Percentiles rank a stretch among this genome's conserved stretches.
Conservation (phyloP, 202 grass and related monocot species). For the Zoysia matrella region DNA sequence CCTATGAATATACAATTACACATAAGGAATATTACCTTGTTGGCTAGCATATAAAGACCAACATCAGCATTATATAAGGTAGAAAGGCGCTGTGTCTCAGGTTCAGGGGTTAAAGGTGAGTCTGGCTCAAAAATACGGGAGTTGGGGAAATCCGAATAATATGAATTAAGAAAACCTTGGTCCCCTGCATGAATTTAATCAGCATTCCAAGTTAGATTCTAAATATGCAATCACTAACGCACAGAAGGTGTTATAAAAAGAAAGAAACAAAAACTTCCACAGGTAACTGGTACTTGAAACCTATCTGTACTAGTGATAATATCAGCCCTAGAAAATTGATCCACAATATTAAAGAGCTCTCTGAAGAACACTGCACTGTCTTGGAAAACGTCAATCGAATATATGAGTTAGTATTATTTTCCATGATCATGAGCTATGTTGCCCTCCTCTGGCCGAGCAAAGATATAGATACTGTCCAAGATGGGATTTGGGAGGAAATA, state of each 20-base stretch:
- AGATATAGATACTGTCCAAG: constrained; percentile 1
- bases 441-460: background rate
- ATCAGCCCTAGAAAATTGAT: background rate
- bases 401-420: background rate
- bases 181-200: constrained; percentile 73
- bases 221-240: constrained; percentile 12
- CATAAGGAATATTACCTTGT: constrained; percentile 66
- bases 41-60: constrained; percentile 98
- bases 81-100: constrained; percentile 81
- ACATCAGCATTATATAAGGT: constrained; percentile 98
- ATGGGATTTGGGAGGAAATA: background rate
- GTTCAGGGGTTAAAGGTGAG: constrained; percentile 70
- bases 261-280: background rate
- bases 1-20: constrained; percentile 1
- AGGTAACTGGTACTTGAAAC: background rate
- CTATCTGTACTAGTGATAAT: background rate
- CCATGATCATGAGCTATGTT: background rate
- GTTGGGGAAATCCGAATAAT: constrained; percentile 94
- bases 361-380: background rate
- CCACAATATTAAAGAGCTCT: background rate
- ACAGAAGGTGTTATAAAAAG: constrained; percentile 23
- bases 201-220: constrained; percentile 33
- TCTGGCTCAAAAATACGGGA: constrained; percentile 82
- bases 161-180: constrained; percentile 96
- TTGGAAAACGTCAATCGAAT: constrained; percentile 1